Base-by-base conservation (phyloP, 192 early-diverging fungal genomes). In the Lunasporangiospora selenospora region DNA sequence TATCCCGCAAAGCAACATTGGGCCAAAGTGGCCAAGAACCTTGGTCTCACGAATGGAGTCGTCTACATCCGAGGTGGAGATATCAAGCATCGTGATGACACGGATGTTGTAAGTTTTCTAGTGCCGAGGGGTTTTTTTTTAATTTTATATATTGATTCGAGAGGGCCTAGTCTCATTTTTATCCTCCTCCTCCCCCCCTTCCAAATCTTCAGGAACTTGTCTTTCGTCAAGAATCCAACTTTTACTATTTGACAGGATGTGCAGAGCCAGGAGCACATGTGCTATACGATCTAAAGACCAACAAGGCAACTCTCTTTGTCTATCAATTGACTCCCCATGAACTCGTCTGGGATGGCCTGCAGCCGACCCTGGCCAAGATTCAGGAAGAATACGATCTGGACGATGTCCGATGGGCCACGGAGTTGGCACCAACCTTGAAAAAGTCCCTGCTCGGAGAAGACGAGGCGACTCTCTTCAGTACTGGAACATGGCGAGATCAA, bases 211-310 rank as follows among this genome's bases (percentile, higher is more conserved):
- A n/a, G n/a, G 94, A 96, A 76, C 76, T 88, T 33, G 75, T 83
- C 36, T 95, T 93, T 77, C 82, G 91, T 52, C 95, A 96, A 69
- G 92, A 95, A 70, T 87, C 87, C 47, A 90, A 92, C 82, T 96
- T 94, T 50, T 92, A 89, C 77, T 98, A 95, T 62, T 80, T 94
- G 12, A 90, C 93, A 19, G 94, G 94, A 60, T 86, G 88, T 50
- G 79, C 80, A 44, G 90, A 90, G 75, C 90, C 92, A 18, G 93
- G 86, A 36, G 91, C 83, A 50, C 85, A 88, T 37, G 84, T 88
- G 0, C 65, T 91, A 7, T 83, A 90, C 58, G 89, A 98, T 73
- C 73, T 94, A 23, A 70, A 82, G 64, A 79, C 88, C 1, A 53
- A 80, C 50, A 78, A 82, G 30, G 77, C 88, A 33, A 85, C 84